Percentiles rank a stretch among this genome's conserved stretches.
phyloP scores from a whole-genome alignment of 1,139 yeast species.

The Dujonia santamariae region DNA sequence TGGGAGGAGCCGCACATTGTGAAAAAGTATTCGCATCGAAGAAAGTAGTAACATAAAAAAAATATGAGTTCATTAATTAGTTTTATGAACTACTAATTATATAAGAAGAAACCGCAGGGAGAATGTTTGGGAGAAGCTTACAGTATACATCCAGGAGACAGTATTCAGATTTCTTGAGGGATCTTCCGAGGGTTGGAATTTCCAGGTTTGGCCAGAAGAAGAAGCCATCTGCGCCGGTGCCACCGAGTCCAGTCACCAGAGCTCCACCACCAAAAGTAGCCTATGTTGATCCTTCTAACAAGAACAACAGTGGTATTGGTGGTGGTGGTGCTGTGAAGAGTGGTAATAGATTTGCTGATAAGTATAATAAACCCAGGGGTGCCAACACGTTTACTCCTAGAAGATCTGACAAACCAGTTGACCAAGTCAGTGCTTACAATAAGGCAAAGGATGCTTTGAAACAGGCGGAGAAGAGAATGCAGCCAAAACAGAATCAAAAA shows the following conservation, averaged over 20 bases:
- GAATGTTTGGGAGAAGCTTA: background rate
- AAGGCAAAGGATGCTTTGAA: slow-evolving; percentile 9
- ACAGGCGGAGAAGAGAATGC: slow-evolving; percentile 1
- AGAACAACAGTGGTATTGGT: background rate
- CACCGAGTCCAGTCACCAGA: no score
- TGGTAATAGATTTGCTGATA: slow-evolving; percentile 28
- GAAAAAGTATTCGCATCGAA: background rate
- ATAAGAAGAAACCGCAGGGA: no score
- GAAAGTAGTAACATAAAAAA: background rate
- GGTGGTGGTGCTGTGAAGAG: slow-evolving; percentile 1
- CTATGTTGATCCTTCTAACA: background rate
- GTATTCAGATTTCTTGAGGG: slow-evolving; percentile 22
- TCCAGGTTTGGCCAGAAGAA: slow-evolving; percentile 16
- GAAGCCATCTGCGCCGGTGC: slow-evolving; percentile 2
- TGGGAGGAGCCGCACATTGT: no score
- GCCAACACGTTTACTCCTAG: slow-evolving; percentile 1
- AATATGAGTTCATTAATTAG: no score
- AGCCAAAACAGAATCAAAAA: slow-evolving; percentile 3
- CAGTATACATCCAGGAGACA: slow-evolving; percentile 7
- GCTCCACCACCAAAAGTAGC: background rate
- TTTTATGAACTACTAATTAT: no score
- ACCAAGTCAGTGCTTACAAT: slow-evolving; percentile 5
- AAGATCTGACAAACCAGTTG: background rate
- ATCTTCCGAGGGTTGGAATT: slow-evolving; percentile 24
- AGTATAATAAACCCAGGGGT: slow-evolving; percentile 13